Evolutionary conservation across 1,284 basidiomycete species (phyloP), one percentile per base, ranked within the genome.

Genomic region (Fomitopsis schrenkii): DNA sequence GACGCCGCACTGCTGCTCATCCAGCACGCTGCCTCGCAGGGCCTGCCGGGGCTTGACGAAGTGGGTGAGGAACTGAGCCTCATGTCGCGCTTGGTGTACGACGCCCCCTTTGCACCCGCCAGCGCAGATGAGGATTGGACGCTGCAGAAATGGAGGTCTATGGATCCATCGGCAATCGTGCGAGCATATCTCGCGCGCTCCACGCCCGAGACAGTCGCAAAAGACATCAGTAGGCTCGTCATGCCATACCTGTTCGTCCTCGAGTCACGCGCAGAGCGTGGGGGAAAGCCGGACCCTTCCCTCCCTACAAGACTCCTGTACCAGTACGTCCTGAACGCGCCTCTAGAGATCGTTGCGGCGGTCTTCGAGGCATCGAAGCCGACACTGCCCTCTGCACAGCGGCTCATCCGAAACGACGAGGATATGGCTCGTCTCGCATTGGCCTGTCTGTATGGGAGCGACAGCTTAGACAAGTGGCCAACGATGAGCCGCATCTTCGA

Each of bases 401-500:
- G 95, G 26, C 78, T 97, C 45, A 83, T 98, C 64, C 84, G 86
- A 63, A 82, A 87, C 62, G 93, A 97, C 68, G 85, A 91, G 68
- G 91, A 93, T 64, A 86, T 95, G 68, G 93, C 88, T 14, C 85
- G 91, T 10, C 75, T 97, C 4, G 94, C 95, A 0, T 84, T 97
- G 9, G 91, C 95, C 2, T 90, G 88, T 68, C 76, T 97, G n/a
- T 98, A 98, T 66, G 94, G 94, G 12, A 93, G 84, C 68, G 80
- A 87, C 64, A 83, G 81, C 60, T 75, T 87, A 40, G 79, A 85
- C 65, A 82, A 87, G 64, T 97, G 92, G 94, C 70, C 85, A 0
- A 87, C 81, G 1, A 97, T 97, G 94, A 93, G 89, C 65, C 79
- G 81, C 40, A 93, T 97, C 60, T 97, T 98, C 72, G 95, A 98